Evolutionary conservation across 2,329 filamentous ascomycete species (phyloP), one percentile per base, ranked within the genome.

Genomic region (Teratosphaeria pseudoeucalypti): DNA sequence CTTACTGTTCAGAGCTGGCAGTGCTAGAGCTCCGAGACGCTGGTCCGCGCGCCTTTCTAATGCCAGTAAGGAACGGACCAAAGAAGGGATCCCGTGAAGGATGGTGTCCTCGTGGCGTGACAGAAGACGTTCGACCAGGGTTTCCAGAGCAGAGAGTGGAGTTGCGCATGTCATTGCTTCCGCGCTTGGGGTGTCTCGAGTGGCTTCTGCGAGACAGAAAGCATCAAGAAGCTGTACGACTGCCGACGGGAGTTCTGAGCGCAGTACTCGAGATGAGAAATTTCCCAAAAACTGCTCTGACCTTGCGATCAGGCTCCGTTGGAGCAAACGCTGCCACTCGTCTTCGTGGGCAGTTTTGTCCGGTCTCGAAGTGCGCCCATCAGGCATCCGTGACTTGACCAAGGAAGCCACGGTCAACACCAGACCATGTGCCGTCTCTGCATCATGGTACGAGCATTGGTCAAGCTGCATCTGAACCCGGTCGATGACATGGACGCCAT

Each of bases 371-470:
- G 16, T 19, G 37, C 16, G 7, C 3, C n/a, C 29, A 32, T 53
- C 32, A 47, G 14, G 19, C 12, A 32, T 54, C 34, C 53, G 37
- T 29, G 11, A 27, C 57, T 85, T 78, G 3, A 86, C 67, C 0
- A 87, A 74, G 5, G 82, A 78, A 1, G 86, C 81, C n/a, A 88
- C 73, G 34, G 81, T 81, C 7, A 87, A 72, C 0, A 89, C 68
- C 4, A 89, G 72, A 0, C 88, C 88, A 67, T 91, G 88, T 1
- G 84, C 78, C 67, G 88, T 85, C 67, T 89, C 86, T 2, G 86
- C 81, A 66, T 90, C 84, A 34, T 85, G 78, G 1, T 72, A 64
- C 61, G 80, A 75, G 4, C 88, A 75, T 0, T 66, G 66, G 43
- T 72, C 68, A 12, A 88, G 69, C 4, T 76, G 74, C 2, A 65